Percentiles rank a stretch among this genome's conserved stretches.
Conservation (phyloP, 1,139 yeast genomes). For the Diutina neorugosa region DNA sequence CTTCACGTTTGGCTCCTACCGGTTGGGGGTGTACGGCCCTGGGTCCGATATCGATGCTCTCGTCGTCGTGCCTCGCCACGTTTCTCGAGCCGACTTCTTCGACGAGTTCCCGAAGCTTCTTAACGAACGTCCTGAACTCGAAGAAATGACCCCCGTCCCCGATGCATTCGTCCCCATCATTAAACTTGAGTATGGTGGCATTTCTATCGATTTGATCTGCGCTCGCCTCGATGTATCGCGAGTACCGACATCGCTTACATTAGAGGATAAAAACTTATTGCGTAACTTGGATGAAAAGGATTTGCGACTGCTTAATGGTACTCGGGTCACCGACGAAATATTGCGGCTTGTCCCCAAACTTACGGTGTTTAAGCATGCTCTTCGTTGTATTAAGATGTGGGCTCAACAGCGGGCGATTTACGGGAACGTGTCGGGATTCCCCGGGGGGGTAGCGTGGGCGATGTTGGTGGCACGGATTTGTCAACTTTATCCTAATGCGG, state of each 20-base stretch:
- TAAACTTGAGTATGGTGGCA: slow-evolving; percentile 75
- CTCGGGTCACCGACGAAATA: slow-evolving; percentile 94
- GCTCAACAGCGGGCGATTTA: slow-evolving; percentile 91
- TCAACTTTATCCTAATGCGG: slow-evolving; percentile 92
- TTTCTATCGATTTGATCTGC: slow-evolving; percentile 80
- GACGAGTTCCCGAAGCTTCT: slow-evolving; percentile 60
- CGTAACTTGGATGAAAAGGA: slow-evolving; percentile 86
- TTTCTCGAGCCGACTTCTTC: slow-evolving; percentile 82
- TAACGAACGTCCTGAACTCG: slow-evolving; percentile 62
- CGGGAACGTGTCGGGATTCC: slow-evolving; percentile 92
- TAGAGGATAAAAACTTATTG: slow-evolving; percentile 75
- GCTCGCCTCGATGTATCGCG: slow-evolving; percentile 75
- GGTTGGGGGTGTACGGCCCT: slow-evolving; percentile 94
- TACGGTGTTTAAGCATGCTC: slow-evolving; percentile 83
- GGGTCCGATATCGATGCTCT: slow-evolving; percentile 96
- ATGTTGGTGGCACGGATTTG: slow-evolving; percentile 96
- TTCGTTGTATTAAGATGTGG: slow-evolving; percentile 91
- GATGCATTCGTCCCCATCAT: slow-evolving; percentile 96
- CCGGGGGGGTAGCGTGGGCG: slow-evolving; percentile 99
- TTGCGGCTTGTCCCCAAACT: slow-evolving; percentile 83
- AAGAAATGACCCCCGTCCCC: slow-evolving; percentile 85
- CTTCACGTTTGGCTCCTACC: slow-evolving; percentile 88
- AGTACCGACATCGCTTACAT: slow-evolving; percentile 60
- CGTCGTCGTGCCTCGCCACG: slow-evolving; percentile 93
- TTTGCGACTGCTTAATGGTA: slow-evolving; percentile 81